Evolutionary conservation across 345 rosid species (phyloP), one percentile per base, ranked within the genome.

Genomic region (Punica granatum): DNA sequence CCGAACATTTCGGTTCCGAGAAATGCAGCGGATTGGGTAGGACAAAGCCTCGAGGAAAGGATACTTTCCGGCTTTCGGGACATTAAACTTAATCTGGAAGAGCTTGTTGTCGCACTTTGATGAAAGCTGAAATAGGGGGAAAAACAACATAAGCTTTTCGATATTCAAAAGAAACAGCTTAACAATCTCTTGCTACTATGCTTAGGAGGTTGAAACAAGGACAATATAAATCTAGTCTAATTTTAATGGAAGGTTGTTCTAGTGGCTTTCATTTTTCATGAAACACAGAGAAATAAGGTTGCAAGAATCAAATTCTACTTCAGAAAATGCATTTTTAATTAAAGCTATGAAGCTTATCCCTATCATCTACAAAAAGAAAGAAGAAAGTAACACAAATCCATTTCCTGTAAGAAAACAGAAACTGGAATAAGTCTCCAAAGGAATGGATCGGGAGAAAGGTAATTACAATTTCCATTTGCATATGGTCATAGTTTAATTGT

Each of bases 101-200:
- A 87, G 73, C 78, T 86, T 87, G 76, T 87, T 84, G 34, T 92
- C 98, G 63, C 86, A 83, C 78, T 84, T 83, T 68, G 92, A 87
- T 63, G 96, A 92, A 63, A 87, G 98, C 96, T 89, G 87, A 74
- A 66, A 70, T 25, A 21, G 62, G 69, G 48, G 67, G 15, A 39
- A 70, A 69, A 33, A 7, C 19, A 39, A 19, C 16, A 33, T 32
- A 16, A 66, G 39, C 3, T 23, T 18, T 63, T 10, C 7, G 21
- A 18, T 37, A 33, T 60, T 60, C 25, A 60, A 10, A 43, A 65
- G 31, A 28, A 42, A n/a, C 21, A 28, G 36, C 53, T 44, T n/a
- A 11, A 65, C 15, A 14, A 26, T n/a, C 12, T 51, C 58, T 8
- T n/a, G 58, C 28, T 51, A 51, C 30, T 51, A 7, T 12, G 23